Base-by-base conservation (phyloP, 805 yeast genomes). In the Nematodospora valgi region DNA sequence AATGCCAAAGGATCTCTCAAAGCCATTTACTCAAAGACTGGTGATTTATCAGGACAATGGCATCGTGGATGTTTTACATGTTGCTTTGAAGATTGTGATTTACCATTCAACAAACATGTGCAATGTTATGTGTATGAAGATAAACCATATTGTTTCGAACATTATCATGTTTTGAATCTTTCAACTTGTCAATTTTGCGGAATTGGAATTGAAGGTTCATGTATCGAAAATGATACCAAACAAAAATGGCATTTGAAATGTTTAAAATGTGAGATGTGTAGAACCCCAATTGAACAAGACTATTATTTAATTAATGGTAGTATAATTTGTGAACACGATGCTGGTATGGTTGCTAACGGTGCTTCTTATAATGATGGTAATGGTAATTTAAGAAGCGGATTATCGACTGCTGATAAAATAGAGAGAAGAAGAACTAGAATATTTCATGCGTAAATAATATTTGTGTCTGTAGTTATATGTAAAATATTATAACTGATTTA, bases 21-120 rank as follows among this genome's bases (percentile, higher is more conserved):
- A 51, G 70, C 93, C 0, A 83, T 91, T 13, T 83, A 80, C 59
- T 86, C 96, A n/a, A 83, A 80, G 47, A 85, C 84, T 37, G 84
- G 81, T n/a, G 88, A 81, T 50, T 62, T 84, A 30, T 74, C 86
- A 1, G 98, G 97, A 0, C 91, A 88, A 54, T 93, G 98, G 98
- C 98, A 93, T 54, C 71, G 94, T 25, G 59, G 69, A 11, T 93
- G 98, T 55, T 91, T 93, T 66, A 64, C 65, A 10, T 93, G 98
- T 64, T 60, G 69, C 13, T 48, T 56, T 38, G 47, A 43, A 1
- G 58, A 67, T 9, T 91, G 98, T 62, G 59, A 58, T 6, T 52
- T 68, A 2, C 59, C 58, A 24, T 84, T 85, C 58, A 70, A 67
- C 44, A 83, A 78, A 48, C 69, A 74, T 9, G 73, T 74, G 12